These are phyloP conservation scores for Zizania latifolia DNA, from an alignment of 176 grass and related monocot genomes.

Conservation along the genomic window DNA sequence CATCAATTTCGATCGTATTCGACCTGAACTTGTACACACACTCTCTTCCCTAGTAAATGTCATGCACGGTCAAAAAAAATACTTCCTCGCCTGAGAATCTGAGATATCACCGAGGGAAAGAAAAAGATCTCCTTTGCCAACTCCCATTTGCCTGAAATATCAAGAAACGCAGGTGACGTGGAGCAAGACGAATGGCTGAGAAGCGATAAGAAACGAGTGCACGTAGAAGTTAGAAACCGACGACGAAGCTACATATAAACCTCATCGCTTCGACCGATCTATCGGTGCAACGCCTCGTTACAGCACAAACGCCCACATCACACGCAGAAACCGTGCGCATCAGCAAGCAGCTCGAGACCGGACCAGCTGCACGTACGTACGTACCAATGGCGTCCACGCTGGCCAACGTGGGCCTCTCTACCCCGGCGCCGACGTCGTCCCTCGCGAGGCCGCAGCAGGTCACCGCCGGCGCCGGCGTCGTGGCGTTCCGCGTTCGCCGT, in stretches of 20 bases:
- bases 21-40: no score
- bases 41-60: no score
- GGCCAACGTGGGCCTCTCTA: conserved; percentile 37
- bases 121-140: conserved; percentile 15
- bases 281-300: background rate
- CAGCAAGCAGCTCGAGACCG: no score
- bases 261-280: background rate
- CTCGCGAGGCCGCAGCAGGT: background rate
- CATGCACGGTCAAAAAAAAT: background rate
- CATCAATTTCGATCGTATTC: no score
- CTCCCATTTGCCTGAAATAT: conserved; percentile 18
- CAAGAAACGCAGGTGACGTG: background rate
- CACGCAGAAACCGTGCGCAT: background rate
- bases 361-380: no score
- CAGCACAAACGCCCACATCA: background rate
- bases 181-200: background rate
- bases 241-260: conserved; percentile 21
- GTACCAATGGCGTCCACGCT: conserved; percentile 68
- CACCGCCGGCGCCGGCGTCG: background rate
- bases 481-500: background rate
- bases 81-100: background rate
- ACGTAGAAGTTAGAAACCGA: background rate
- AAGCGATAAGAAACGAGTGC: conserved; percentile 50
- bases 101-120: background rate
- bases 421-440: conserved; percentile 24